A percentile compares a stretch with the other conserved stretches of the same genome.
Evolutionary conservation across 1,284 basidiomycete species (phyloP).

Genomic region (Xerocomus nothofagi): DNA sequence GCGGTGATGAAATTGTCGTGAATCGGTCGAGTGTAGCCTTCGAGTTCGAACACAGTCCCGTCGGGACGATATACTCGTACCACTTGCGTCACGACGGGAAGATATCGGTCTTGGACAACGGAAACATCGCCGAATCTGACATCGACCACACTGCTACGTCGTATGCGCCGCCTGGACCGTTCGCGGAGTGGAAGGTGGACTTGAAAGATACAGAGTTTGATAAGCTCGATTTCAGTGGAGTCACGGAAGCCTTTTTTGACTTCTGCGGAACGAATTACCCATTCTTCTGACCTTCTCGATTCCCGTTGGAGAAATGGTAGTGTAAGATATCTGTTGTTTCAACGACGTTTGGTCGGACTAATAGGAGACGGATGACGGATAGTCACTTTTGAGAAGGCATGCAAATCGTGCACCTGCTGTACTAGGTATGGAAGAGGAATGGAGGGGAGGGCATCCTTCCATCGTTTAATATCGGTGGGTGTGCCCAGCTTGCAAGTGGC

Average conservation of each 20-base stretch:
- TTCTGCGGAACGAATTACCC: background rate
- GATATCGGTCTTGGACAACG: background rate
- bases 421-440: too few species aligned
- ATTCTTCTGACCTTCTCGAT: too few species aligned
- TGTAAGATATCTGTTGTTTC: too few species aligned
- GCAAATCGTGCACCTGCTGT: too few species aligned
- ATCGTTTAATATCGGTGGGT: too few species aligned
- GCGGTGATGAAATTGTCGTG: background rate
- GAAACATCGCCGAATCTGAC: background rate
- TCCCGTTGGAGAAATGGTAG: too few species aligned
- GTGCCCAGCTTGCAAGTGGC: too few species aligned
- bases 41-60: background rate
- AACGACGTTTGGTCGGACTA: too few species aligned
- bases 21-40: background rate
- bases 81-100: background rate
- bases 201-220: background rate
- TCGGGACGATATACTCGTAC: background rate
- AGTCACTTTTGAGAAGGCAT: too few species aligned
- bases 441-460: too few species aligned
- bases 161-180: background rate
- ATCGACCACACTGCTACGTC: background rate
- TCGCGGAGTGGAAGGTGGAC: background rate
- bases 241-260: background rate
- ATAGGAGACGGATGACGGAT: too few species aligned
- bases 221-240: background rate